These are phyloP conservation scores for Rhizophora mangle DNA, from an alignment of 345 rosid genomes.

Conservation along the genomic window DNA sequence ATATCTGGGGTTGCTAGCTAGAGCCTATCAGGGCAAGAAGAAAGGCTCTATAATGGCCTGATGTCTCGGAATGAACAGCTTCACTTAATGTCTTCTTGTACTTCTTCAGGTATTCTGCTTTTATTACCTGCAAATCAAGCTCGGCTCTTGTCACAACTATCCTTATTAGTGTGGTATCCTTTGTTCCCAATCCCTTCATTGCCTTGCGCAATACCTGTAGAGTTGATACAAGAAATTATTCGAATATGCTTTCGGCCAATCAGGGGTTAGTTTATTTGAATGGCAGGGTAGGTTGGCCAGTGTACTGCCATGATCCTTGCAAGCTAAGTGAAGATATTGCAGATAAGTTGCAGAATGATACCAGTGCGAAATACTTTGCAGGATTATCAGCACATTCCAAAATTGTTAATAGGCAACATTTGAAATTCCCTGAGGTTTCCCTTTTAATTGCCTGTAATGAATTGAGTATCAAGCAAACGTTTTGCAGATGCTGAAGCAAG, in stretches of 20 bases:
- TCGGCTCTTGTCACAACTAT: constrained; percentile 51
- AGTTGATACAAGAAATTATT: neutral
- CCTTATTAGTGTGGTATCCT: constrained; percentile 53
- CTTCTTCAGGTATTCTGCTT: constrained; percentile 43
- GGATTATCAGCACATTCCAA: constrained; percentile 54
- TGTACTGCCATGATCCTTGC: too few relatives aligned
- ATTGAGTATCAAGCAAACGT: neutral
- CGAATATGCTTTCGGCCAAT: neutral
- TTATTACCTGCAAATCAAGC: constrained; percentile 52
- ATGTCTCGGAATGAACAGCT: constrained; percentile 57
- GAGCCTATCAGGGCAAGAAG: constrained; percentile 56
- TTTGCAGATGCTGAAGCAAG: neutral
- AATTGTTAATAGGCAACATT: constrained; percentile 48
- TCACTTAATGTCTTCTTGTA: constrained; percentile 46
- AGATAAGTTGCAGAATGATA: neutral
- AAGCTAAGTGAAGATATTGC: neutral
- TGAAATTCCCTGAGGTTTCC: constrained; percentile 49
- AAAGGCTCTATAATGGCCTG: constrained; percentile 51
- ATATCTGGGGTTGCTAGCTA: constrained; percentile 3
- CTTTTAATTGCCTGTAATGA: constrained; percentile 44
- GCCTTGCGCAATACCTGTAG: constrained; percentile 50
- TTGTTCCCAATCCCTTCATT: constrained; percentile 63
- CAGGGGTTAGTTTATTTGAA: neutral
- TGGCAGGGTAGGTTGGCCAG: too few relatives aligned
- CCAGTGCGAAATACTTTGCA: constrained; percentile 55